Evolutionary conservation across 495 filamentous ascomycete genomes (phyloP).

Genomic region (Penicillium daleae): DNA sequence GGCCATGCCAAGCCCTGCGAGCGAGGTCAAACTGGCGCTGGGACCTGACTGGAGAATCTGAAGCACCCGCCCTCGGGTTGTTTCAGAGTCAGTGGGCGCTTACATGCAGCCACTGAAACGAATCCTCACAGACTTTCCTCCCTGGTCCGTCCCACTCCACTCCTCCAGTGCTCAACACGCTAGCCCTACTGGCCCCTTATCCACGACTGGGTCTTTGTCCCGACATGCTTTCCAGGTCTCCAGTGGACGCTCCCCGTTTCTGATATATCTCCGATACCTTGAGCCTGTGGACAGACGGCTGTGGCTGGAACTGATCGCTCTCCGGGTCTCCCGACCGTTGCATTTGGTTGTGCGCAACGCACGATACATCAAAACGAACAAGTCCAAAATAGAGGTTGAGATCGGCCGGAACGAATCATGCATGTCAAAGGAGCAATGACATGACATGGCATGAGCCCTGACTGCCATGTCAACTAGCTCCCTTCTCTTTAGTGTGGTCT

Average conservation of each 20-base stretch:
- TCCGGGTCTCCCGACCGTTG: constrained; percentile 4
- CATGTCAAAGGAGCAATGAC: neutral
- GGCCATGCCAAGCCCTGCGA: constrained; percentile 20
- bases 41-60: constrained; percentile 26
- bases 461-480: neutral
- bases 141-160: neutral
- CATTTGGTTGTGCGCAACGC: neutral
- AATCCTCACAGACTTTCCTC: neutral
- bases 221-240: neutral
- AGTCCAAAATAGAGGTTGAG: constrained; percentile 14
- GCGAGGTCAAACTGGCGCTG: constrained; percentile 40
- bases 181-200: neutral
- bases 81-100: constrained; percentile 41
- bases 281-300: constrained; percentile 11
- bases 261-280: constrained; percentile 29
- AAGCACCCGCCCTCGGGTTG: constrained; percentile 37
- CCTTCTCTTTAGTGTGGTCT: neutral
- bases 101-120: constrained; percentile 38
- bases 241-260: constrained; percentile 12
- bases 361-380: constrained; percentile 24
- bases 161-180: neutral
- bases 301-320: constrained; percentile 24
- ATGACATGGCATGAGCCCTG: constrained; percentile 4
- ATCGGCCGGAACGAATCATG: constrained; percentile 1
- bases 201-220: neutral